Evolutionary conservation across 176 grass and related monocot species (phyloP), one percentile per base, ranked within the genome.

Genomic region (Cocos nucifera): DNA sequence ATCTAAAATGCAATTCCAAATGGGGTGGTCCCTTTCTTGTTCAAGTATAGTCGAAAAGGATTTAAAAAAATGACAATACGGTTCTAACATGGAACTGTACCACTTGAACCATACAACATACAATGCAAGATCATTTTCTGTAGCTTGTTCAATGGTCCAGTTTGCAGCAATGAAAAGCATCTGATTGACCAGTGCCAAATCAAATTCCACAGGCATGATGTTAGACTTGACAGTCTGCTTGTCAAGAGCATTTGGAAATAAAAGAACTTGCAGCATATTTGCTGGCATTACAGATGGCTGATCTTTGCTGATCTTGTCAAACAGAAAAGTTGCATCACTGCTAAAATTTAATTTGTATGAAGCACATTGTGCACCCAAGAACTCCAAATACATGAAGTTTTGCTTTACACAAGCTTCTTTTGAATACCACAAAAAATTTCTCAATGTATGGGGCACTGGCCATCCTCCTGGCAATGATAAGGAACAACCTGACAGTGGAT

Each of bases 101-200:
- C 78, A 79, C 39, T 87, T 77, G 55, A 96, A 90, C 78, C 78
- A 82, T 66, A 72, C 67, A 9, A 12, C 10, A 79, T 88, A 96
- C 48, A 80, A 72, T 49, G 60, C 53, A 84, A 63, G 19, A 78
- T 96, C 78, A 27, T 62, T 85, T 84, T 80, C 62, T 19, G 75
- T 82, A 68, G 83, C 82, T 55, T 90, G 91, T 56, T 87, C 83
- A 62, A 96, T 79, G 58, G 80, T 81, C 91, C 91, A 96, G 58
- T 87, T 90, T 74, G 91, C 82, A 67, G 91, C 86, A 70, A 90
- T 82, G 69, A 96, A 90, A 85, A 96, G 83, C 75, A 80, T 85
- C 62, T 80, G 74, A 71, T 78, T 82, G 58, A 74, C 80, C 77
- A 90, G 52, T 20, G 51, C 69, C 30, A 51, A 66, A 73, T 96